Conservation (phyloP, 331 rosid genomes). For the Saraca asoca region DNA sequence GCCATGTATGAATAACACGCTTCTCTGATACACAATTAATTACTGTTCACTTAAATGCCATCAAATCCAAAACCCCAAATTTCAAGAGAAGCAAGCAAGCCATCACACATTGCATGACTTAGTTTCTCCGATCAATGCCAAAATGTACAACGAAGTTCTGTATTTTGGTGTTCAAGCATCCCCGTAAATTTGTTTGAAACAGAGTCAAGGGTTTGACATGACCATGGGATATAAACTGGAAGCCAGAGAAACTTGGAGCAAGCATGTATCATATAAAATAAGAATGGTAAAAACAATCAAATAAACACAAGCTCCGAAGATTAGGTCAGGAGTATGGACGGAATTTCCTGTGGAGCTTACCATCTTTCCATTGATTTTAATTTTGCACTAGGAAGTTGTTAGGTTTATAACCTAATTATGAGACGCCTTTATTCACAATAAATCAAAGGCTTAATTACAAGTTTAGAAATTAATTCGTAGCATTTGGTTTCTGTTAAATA, state of each 20-base stretch:
- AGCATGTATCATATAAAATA: slow-evolving; percentile 8
- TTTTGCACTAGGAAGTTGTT: slow-evolving; percentile 12
- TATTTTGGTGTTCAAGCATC: slow-evolving; percentile 5
- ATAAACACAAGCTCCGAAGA: slow-evolving; percentile 22
- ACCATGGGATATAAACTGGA: too few relatives aligned
- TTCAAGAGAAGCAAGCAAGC: slow-evolving; percentile 10
- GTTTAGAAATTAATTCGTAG: too few relatives aligned
- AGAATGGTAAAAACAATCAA: not conserved
- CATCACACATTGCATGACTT: slow-evolving; percentile 6
- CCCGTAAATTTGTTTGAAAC: slow-evolving; percentile 21
- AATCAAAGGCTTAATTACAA: slow-evolving; percentile 31
- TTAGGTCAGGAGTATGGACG: slow-evolving; percentile 25
- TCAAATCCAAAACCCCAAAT: not conserved
- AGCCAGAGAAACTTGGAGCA: slow-evolving; percentile 20
- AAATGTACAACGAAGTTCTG: not conserved
- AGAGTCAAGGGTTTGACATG: slow-evolving; percentile 13
- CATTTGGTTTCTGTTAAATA: too few relatives aligned
- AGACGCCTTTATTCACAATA: not conserved
- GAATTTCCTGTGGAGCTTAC: too few relatives aligned
- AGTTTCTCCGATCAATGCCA: not conserved
- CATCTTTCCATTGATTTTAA: slow-evolving; percentile 29
- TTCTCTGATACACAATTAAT: slow-evolving; percentile 23
- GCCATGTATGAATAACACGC: slow-evolving; percentile 18
- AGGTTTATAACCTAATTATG: slow-evolving; percentile 4
- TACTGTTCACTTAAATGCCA: not conserved